Evolutionary conservation across 2,329 filamentous ascomycete genomes (phyloP).

Genomic region (Cercospora sp.): DNA sequence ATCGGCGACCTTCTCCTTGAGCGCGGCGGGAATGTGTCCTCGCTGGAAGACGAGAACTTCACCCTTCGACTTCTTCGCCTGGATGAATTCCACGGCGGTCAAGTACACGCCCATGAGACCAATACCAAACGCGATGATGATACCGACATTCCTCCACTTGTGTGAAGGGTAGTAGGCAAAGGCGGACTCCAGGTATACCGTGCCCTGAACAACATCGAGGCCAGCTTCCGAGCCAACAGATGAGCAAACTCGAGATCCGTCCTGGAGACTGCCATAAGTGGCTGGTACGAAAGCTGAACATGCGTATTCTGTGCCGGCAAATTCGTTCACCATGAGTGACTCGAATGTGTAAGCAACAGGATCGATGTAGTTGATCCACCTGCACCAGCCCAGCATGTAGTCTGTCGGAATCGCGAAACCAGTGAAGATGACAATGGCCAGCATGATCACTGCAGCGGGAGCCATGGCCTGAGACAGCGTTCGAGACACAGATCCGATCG

Average conservation of each 20-base stretch:
- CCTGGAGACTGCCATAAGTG: slow-evolving; percentile 40
- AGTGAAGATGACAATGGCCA: slow-evolving; percentile 67
- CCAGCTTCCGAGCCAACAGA: slow-evolving; percentile 47
- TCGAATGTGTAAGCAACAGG: slow-evolving; percentile 81
- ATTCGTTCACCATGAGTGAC: slow-evolving; percentile 70
- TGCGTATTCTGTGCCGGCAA: slow-evolving; percentile 62
- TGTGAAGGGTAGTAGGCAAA: slow-evolving; percentile 41
- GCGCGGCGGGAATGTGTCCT: slow-evolving; percentile 50
- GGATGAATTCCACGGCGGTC: slow-evolving; percentile 48
- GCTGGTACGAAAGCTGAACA: slow-evolving; percentile 49
- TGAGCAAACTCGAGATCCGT: slow-evolving; percentile 42
- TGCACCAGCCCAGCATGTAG: slow-evolving; percentile 77
- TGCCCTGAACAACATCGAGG: slow-evolving; percentile 42
- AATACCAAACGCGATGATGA: slow-evolving; percentile 49
- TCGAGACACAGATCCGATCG: slow-evolving; percentile 73
- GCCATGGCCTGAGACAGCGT: slow-evolving; percentile 62
- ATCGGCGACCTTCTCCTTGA: slow-evolving; percentile 50
- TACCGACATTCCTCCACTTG: slow-evolving; percentile 52
- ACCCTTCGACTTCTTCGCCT: slow-evolving; percentile 53
- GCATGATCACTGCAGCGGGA: slow-evolving; percentile 59
- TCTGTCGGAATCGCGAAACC: slow-evolving; percentile 60
- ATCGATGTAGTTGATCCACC: slow-evolving; percentile 81
- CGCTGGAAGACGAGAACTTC: slow-evolving; percentile 53
- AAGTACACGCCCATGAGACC: slow-evolving; percentile 47
- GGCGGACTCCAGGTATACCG: slow-evolving; percentile 37